These are phyloP conservation scores for Cucurbitaria berberidis DNA, from an alignment of 2,329 filamentous ascomycete genomes.

Conservation along the genomic window DNA sequence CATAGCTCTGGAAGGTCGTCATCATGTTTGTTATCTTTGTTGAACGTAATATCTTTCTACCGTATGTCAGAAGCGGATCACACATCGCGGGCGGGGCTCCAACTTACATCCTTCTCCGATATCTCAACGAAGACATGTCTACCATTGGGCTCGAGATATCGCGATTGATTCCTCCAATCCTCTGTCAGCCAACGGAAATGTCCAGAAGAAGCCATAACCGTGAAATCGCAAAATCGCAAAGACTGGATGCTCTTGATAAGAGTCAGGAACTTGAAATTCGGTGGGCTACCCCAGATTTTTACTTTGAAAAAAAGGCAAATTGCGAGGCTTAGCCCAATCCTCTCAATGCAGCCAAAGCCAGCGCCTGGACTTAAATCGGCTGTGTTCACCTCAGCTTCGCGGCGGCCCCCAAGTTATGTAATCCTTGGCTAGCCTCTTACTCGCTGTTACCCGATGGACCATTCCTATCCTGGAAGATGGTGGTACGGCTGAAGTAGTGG, in stretches of 20 bases:
- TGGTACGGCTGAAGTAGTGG: not conserved
- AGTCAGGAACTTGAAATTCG: not conserved
- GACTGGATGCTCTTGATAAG: not conserved
- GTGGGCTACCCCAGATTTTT: not conserved
- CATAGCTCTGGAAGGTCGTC: slow-evolving; percentile 1
- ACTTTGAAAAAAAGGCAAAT: not conserved
- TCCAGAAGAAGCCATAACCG: not conserved
- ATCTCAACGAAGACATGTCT: not conserved
- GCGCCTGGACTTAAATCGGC: not conserved
- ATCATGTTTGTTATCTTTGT: not conserved
- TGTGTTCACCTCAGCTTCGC: not conserved
- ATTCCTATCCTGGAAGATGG: not conserved
- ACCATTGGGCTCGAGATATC: slow-evolving; percentile 1
- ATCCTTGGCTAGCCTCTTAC: not conserved
- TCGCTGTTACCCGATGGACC: not conserved
- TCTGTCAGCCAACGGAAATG: slow-evolving; percentile 1
- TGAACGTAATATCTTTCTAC: not conserved
- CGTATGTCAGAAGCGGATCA: not conserved
- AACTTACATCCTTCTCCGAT: not conserved
- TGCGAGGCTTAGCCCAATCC: not conserved
- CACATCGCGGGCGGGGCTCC: not conserved
- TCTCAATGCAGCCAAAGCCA: not conserved
- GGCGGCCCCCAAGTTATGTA: not conserved
- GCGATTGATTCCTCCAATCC: slow-evolving; percentile 1
- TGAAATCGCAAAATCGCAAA: not conserved